Percentiles rank a stretch among this genome's conserved stretches.
These are phyloP conservation scores for Coemansia pectinata DNA, from an alignment of 192 early-diverging fungal genomes.

Conservation along the genomic window DNA sequence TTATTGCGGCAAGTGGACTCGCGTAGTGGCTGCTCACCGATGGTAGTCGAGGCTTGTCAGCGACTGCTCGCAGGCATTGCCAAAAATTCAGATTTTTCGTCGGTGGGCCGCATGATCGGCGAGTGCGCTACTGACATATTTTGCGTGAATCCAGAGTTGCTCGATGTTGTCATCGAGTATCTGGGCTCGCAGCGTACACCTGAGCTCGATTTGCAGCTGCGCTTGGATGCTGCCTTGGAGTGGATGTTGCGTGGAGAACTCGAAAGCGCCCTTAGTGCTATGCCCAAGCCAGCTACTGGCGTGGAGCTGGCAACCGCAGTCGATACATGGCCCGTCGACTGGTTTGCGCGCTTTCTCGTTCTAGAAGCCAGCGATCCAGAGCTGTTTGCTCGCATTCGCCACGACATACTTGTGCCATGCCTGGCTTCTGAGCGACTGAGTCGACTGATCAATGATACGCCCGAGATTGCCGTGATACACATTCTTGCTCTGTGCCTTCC, in stretches of 20 bases:
- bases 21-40: constrained; percentile 5
- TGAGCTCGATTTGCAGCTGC: constrained; percentile 4
- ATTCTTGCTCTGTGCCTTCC: constrained; percentile 28
- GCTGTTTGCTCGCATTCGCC: constrained; percentile 14
- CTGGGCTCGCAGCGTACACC: background rate
- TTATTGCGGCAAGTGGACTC: constrained; percentile 23
- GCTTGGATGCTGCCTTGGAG: constrained; percentile 22
- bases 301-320: background rate
- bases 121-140: constrained; percentile 28
- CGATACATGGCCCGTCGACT: constrained; percentile 1
- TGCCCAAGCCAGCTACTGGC: constrained; percentile 1
- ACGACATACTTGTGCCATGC: constrained; percentile 17
- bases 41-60: constrained; percentile 18
- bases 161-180: background rate
- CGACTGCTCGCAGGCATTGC: constrained; percentile 27
- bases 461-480: constrained; percentile 17
- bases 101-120: constrained; percentile 5
- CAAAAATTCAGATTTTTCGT: constrained; percentile 6
- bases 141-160: constrained; percentile 22
- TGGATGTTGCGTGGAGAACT: constrained; percentile 34
- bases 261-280: background rate
- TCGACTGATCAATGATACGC: constrained; percentile 9
- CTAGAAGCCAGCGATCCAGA: constrained; percentile 11
- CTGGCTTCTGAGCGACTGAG: constrained; percentile 7
- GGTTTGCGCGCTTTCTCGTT: constrained; percentile 34